Evolutionary conservation across 2,329 filamentous ascomycete species (phyloP).

Genomic region (Thielaviopsis ethacetica): DNA sequence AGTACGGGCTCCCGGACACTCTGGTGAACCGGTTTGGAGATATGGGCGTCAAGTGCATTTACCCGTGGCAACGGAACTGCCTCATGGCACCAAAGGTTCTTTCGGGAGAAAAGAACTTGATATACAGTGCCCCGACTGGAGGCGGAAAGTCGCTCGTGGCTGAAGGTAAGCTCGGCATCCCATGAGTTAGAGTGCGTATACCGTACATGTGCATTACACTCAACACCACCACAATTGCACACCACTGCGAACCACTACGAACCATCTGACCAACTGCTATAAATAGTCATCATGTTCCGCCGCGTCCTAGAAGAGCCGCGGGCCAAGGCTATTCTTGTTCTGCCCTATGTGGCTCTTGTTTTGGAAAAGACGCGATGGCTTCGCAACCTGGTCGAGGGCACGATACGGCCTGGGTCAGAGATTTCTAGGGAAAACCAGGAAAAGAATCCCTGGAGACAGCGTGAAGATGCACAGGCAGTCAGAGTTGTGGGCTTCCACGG

Average conservation of each 20-base stretch:
- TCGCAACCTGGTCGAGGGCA: slow-evolving; percentile 45
- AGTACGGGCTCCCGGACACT: slow-evolving; percentile 43
- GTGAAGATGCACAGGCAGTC: slow-evolving; percentile 40
- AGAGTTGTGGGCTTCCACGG: slow-evolving; percentile 60
- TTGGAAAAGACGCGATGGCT: slow-evolving; percentile 68
- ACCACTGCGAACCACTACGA: neutral
- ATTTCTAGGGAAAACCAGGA: slow-evolving; percentile 20
- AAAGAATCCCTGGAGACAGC: slow-evolving; percentile 32
- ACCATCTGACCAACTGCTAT: neutral
- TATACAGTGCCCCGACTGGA: slow-evolving; percentile 67
- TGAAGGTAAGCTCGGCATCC: slow-evolving; percentile 24
- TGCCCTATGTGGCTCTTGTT: slow-evolving; percentile 65
- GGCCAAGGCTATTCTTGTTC: slow-evolving; percentile 53
- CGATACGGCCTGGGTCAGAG: slow-evolving; percentile 25
- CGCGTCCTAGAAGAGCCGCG: slow-evolving; percentile 45
- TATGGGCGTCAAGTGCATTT: slow-evolving; percentile 56
- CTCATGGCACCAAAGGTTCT: slow-evolving; percentile 51
- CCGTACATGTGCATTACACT: neutral
- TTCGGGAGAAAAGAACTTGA: slow-evolving; percentile 47
- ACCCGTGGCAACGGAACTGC: slow-evolving; percentile 66
- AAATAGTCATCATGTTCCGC: slow-evolving; percentile 53
- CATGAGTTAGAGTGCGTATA: neutral
- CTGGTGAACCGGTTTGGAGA: slow-evolving; percentile 48
- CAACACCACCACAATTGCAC: too few species aligned
- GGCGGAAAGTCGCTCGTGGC: slow-evolving; percentile 65